Evolutionary conservation across 768 basidiomycete genomes (phyloP).

Genomic region (Amanita rubescens): DNA sequence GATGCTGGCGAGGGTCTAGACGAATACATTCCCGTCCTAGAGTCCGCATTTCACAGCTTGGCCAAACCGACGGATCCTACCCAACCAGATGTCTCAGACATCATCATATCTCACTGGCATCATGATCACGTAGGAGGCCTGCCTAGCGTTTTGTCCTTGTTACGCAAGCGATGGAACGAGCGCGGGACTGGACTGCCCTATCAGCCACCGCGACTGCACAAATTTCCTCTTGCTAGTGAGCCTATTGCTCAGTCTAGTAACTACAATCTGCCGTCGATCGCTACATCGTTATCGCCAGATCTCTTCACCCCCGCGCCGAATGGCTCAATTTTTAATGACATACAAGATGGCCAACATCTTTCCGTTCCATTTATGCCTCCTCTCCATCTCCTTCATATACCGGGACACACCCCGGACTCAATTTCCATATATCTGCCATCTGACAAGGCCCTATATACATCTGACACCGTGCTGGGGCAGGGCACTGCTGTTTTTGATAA

Average conservation of each 20-base stretch:
- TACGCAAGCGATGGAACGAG: conserved; percentile 56
- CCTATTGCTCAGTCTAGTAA: conserved; percentile 19
- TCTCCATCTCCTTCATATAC: conserved; percentile 72
- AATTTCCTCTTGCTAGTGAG: conserved; percentile 41
- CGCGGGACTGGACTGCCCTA: conserved; percentile 40
- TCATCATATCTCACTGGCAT: conserved; percentile 90
- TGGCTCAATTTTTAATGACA: conserved; percentile 47
- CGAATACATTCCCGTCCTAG: conserved; percentile 61
- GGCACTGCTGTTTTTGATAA: conserved; percentile 89
- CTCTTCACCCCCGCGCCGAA: conserved; percentile 37
- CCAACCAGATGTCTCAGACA: conserved; percentile 69
- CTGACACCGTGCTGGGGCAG: conserved; percentile 86
- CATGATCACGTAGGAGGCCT: conserved; percentile 80
- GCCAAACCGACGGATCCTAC: conserved; percentile 25
- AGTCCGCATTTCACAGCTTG: conserved; percentile 44
- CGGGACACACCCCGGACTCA: conserved; percentile 88
- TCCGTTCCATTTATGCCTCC: conserved; percentile 30
- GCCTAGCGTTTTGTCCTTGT: conserved; percentile 56
- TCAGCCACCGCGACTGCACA: conserved; percentile 67
- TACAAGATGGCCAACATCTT: conserved; percentile 42
- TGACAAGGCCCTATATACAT: conserved; percentile 78
- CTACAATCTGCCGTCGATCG: conserved; percentile 30
- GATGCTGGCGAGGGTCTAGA: conserved; percentile 77
- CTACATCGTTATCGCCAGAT: conserved; percentile 33
- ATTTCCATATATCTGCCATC: conserved; percentile 63